Conservation (phyloP, 106 monocot genomes). For the Phalaenopsis equestris region DNA sequence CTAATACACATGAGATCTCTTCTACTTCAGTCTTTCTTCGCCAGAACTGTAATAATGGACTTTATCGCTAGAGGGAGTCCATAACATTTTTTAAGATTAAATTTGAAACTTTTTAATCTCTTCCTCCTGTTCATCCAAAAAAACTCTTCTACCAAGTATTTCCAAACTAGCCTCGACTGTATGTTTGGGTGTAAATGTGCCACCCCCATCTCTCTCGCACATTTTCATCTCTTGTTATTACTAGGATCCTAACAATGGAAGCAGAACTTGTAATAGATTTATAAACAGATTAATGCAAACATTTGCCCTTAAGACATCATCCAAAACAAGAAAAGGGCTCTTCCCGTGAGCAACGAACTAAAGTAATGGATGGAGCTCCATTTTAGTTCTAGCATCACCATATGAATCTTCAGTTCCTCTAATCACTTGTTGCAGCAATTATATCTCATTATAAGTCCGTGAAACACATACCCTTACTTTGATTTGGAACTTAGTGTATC, state of each 20-base stretch:
- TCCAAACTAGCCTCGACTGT: constrained; percentile 18
- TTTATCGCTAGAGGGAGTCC: constrained; percentile 46
- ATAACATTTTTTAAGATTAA: constrained; percentile 24
- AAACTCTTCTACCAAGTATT: constrained; percentile 18
- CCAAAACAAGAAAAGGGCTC: constrained; percentile 37
- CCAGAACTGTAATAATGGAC: constrained; percentile 25
- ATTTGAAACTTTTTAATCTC: constrained; percentile 5
- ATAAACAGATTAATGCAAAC: constrained; percentile 38
- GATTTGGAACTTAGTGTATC: constrained; percentile 7
- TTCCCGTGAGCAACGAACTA: not conserved
- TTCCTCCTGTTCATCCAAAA: constrained; percentile 3
- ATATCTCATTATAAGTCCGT: not conserved
- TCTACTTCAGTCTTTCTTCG: constrained; percentile 2
- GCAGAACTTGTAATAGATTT: constrained; percentile 13
- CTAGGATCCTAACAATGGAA: constrained; percentile 15
- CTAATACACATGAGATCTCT: too few species aligned
- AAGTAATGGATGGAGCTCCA: constrained; percentile 13
- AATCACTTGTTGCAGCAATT: not conserved
- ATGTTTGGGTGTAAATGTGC: constrained; percentile 15
- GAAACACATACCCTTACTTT: constrained; percentile 17
- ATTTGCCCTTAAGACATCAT: constrained; percentile 29
- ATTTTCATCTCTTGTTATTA: constrained; percentile 26
- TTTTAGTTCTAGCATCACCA: not conserved
- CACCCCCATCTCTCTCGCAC: constrained; percentile 19
- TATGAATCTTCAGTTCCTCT: too few species aligned